Base-by-base conservation (phyloP, 441 rosid species). In the Lepidium campestre region DNA sequence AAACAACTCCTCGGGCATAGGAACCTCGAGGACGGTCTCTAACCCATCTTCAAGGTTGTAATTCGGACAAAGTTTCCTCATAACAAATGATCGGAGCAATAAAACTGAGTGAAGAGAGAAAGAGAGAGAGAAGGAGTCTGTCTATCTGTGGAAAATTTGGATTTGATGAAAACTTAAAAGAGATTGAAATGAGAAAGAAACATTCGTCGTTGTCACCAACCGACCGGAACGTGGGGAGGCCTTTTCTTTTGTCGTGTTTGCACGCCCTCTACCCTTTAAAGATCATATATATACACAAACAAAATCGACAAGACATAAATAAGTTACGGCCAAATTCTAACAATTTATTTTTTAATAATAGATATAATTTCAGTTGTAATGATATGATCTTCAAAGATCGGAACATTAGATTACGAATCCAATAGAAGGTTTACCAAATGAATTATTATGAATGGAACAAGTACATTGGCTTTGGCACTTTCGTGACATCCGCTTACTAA, bases 1-100 rank as follows among this genome's bases (percentile, higher is more conserved):
- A 71, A 90, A 93, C 81, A 87, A 77, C 75, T 87, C 95, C 67
- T 90, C 94, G 1, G 97, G 97, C 59, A 93, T 86, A 1, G 97
- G 98, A 46, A 93, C 97, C 77, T 90, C 98, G 5, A 93, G 86
- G 5, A 93, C 98, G 3, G 97, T 90, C 14, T 90, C 97, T 66
- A 93, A 78, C 41, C 90, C 91, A 68, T 90, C 96, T 40, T 87
- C 95, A 9, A 86, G 78, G 67, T 86, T 91, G 27, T 76, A 80
- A 68, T 93, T 90, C 0, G 98, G 96, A 80, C 92, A 86, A 35
- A 86, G 83, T 68, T 85, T 88, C 81, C 90, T 86, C 96, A 86
- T 86, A 22, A 20, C 12, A 6, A 1, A 22, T 29, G 34, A n/a
- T n/a, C n/a, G n/a, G n/a, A n/a, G 10, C 9, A 7, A 25, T 13